These are phyloP conservation scores for Coelastrella sp. DNA, from an alignment of 139 green algal genomes.

Conservation along the genomic window DNA sequence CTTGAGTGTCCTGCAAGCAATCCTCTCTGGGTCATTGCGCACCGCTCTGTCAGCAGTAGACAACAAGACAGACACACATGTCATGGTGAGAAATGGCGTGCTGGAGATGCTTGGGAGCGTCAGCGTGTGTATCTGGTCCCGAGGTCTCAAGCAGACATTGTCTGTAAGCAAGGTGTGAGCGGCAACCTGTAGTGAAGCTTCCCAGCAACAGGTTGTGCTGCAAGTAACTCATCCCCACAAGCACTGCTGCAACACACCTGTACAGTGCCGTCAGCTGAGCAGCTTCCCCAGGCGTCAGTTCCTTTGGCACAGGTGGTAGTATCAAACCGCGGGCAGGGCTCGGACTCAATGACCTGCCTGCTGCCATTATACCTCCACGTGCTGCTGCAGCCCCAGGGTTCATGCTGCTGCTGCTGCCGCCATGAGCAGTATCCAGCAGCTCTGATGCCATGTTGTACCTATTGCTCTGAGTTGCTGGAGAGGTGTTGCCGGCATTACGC, in stretches of 20 bases:
- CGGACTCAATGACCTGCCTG: not conserved
- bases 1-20: slow-evolving; percentile 13
- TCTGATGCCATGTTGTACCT: not conserved
- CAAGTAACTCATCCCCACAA: too few species aligned
- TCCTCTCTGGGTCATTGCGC: slow-evolving; percentile 7
- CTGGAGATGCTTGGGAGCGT: too few species aligned
- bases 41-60: not conserved
- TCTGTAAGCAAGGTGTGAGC: too few species aligned
- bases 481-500: too few species aligned
- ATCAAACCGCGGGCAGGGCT: not conserved
- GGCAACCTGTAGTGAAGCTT: too few species aligned
- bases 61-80: not conserved
- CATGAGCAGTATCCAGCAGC: not conserved
- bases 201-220: too few species aligned
- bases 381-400: not conserved
- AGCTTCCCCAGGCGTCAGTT: slow-evolving; percentile 5
- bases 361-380: too few species aligned
- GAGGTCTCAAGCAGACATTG: too few species aligned
- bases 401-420: not conserved
- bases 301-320: slow-evolving; percentile 5
- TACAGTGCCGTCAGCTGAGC: slow-evolving; percentile 8
- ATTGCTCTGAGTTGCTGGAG: too few species aligned
- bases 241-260: not conserved
- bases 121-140: too few species aligned
- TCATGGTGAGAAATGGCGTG: too few species aligned